A percentile compares a stretch with the other conserved stretches of the same genome.
phyloP scores from a whole-genome alignment of 208 protist species.

The Wallacemonas rigidus region DNA sequence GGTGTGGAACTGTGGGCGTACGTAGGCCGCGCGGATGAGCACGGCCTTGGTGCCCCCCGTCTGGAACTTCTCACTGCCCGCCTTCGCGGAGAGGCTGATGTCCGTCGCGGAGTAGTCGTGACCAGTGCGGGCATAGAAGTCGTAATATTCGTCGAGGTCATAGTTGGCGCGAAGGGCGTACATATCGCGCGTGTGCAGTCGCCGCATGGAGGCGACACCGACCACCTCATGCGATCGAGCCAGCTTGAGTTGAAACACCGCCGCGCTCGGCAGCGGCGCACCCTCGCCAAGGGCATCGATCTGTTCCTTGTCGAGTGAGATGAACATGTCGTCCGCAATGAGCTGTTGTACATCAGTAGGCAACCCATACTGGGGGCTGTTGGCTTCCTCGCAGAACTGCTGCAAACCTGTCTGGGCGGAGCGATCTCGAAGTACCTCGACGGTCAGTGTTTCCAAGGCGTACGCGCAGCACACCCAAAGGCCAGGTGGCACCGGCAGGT shows the following conservation, averaged over 20 bases:
- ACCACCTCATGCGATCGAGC: slow-evolving; percentile 30
- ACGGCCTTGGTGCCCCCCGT: slow-evolving; percentile 51
- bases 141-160: slow-evolving; percentile 79
- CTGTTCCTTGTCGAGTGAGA: slow-evolving; percentile 33
- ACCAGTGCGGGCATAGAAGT: slow-evolving; percentile 61
- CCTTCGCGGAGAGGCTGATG: slow-evolving; percentile 41
- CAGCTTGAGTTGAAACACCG: slow-evolving; percentile 38
- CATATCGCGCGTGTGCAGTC: slow-evolving; percentile 60
- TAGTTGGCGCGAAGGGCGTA: slow-evolving; percentile 88
- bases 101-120: slow-evolving; percentile 73
- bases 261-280: slow-evolving; percentile 10
- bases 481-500: slow-evolving; percentile 58
- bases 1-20: slow-evolving; percentile 60
- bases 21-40: slow-evolving; percentile 70
- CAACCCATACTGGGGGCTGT: slow-evolving; percentile 16
- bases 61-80: slow-evolving; percentile 44
- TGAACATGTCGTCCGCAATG: slow-evolving; percentile 28
- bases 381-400: slow-evolving; percentile 13
- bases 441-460: slow-evolving; percentile 26
- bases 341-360: slow-evolving; percentile 20
- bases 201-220: slow-evolving; percentile 62
- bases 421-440: slow-evolving; percentile 16
- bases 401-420: slow-evolving; percentile 27
- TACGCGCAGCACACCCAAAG: slow-evolving; percentile 79
- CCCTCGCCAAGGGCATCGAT: slow-evolving; percentile 4